Evolutionary conservation across 345 rosid species (phyloP).

Genomic region (Orychophragmus violaceus): DNA sequence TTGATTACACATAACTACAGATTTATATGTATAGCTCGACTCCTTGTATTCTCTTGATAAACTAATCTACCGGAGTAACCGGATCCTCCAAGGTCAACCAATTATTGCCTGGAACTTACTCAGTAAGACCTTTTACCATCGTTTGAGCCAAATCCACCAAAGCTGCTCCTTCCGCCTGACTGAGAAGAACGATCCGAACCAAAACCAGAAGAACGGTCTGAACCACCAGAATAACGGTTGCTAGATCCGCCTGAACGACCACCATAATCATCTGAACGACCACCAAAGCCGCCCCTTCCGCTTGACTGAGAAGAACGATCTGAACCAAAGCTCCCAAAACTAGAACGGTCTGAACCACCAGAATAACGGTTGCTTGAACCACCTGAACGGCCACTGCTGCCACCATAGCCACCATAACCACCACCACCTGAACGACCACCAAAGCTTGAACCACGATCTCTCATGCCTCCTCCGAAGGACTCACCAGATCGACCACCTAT

Average conservation of each 20-base stretch:
- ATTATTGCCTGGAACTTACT: neutral
- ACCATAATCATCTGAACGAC: constrained; percentile 20
- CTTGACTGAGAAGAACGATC: too few species aligned
- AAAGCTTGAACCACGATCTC: constrained; percentile 36
- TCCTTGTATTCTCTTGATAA: neutral
- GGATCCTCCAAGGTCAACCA: neutral
- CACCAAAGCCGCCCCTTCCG: constrained; percentile 5
- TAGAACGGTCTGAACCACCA: constrained; percentile 23
- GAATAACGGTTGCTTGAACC: constrained; percentile 25
- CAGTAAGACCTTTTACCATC: constrained; percentile 23
- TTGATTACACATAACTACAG: constrained; percentile 18
- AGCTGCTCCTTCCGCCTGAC: too few species aligned
- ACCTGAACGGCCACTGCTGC: constrained; percentile 36
- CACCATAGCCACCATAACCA: constrained; percentile 31
- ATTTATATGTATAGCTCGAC: constrained; percentile 1
- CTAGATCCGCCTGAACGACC: constrained; percentile 28
- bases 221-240: constrained; percentile 21
- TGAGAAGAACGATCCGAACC: too few species aligned
- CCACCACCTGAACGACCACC: constrained; percentile 36
- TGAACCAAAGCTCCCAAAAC: constrained; percentile 19
- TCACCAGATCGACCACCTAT: constrained; percentile 35
- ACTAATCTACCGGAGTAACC: constrained; percentile 10
- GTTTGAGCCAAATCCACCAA: too few species aligned
- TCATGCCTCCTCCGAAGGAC: constrained; percentile 43
- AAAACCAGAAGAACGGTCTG: constrained; percentile 35